These are phyloP conservation scores for Chlorella vulgaris DNA, from an alignment of 139 green algal species.

Conservation along the genomic window DNA sequence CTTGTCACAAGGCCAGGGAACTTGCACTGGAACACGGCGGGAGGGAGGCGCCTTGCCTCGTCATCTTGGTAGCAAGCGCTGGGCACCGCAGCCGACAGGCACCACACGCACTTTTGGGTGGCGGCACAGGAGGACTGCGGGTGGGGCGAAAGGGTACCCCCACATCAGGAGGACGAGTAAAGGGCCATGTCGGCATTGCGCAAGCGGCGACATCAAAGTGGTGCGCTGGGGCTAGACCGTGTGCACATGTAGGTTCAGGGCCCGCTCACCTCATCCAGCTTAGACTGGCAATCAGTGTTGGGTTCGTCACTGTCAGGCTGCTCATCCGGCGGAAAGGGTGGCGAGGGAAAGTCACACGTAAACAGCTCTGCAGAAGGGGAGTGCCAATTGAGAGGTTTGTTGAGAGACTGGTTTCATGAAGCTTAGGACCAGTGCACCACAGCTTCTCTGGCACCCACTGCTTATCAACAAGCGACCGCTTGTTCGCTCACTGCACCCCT, in stretches of 20 bases:
- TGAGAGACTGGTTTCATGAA: too few species aligned
- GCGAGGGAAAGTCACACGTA: slow-evolving; percentile 6
- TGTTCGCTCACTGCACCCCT: too few species aligned
- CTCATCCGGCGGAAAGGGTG: too few species aligned
- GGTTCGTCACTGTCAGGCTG: too few species aligned
- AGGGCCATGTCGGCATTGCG: neutral
- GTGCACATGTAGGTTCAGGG: too few species aligned
- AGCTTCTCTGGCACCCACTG: too few species aligned
- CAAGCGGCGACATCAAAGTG: too few species aligned
- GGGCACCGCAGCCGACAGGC: slow-evolving; percentile 30
- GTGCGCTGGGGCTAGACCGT: too few species aligned
- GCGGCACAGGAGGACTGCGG: neutral
- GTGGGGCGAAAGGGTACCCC: neutral
- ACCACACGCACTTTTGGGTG: slow-evolving; percentile 36
- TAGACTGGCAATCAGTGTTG: neutral
- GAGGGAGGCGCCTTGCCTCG: slow-evolving; percentile 40
- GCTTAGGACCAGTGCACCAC: too few species aligned
- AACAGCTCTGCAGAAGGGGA: slow-evolving; percentile 30
- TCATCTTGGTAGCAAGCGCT: slow-evolving; percentile 36
- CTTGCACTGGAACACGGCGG: slow-evolving; percentile 43
- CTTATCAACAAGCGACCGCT: neutral
- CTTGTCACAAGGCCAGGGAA: slow-evolving; percentile 24
- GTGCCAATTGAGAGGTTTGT: neutral
- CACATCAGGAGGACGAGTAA: neutral
- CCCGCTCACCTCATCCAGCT: slow-evolving; percentile 8